Evolutionary conservation across 23 red algal genomes (phyloP).

Genomic region (Gracilaria gracilis): DNA sequence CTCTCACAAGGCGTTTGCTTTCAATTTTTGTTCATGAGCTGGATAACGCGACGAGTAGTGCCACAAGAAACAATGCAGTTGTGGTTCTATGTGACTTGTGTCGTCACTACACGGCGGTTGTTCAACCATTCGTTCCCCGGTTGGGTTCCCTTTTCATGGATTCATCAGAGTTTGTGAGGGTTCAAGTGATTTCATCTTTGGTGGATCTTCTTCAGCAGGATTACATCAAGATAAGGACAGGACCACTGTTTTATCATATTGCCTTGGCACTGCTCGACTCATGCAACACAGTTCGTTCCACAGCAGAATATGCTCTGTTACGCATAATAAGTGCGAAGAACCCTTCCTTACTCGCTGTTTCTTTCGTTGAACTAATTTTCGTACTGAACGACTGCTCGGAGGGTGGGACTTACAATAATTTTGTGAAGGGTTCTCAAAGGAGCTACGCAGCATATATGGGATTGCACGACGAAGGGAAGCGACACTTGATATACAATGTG

Average conservation of each 20-base stretch:
- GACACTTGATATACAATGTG: constrained; percentile 37
- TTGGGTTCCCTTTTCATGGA: constrained; percentile 62
- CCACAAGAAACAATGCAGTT: constrained; percentile 75
- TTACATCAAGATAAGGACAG: constrained; percentile 72
- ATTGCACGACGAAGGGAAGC: not conserved
- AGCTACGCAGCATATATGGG: not conserved
- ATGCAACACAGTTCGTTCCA: constrained; percentile 36
- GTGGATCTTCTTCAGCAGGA: constrained; percentile 77
- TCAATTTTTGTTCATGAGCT: constrained; percentile 66
- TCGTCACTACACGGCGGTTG: constrained; percentile 75
- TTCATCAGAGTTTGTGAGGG: constrained; percentile 64
- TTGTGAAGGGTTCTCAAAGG: not conserved
- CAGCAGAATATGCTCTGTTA: constrained; percentile 66
- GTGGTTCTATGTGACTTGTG: constrained; percentile 78
- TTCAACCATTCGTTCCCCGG: constrained; percentile 69
- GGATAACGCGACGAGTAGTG: constrained; percentile 51
- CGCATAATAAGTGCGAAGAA: constrained; percentile 49
- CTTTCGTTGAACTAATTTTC: constrained; percentile 77
- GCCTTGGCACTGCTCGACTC: constrained; percentile 42
- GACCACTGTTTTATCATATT: constrained; percentile 69
- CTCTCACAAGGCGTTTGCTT: constrained; percentile 39
- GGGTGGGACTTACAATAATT: constrained; percentile 46
- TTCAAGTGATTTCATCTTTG: constrained; percentile 60
- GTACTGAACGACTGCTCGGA: constrained; percentile 75
- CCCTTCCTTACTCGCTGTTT: constrained; percentile 15